These are phyloP conservation scores for Asterophora parasitica DNA, from an alignment of 768 basidiomycete species.

Conservation along the genomic window DNA sequence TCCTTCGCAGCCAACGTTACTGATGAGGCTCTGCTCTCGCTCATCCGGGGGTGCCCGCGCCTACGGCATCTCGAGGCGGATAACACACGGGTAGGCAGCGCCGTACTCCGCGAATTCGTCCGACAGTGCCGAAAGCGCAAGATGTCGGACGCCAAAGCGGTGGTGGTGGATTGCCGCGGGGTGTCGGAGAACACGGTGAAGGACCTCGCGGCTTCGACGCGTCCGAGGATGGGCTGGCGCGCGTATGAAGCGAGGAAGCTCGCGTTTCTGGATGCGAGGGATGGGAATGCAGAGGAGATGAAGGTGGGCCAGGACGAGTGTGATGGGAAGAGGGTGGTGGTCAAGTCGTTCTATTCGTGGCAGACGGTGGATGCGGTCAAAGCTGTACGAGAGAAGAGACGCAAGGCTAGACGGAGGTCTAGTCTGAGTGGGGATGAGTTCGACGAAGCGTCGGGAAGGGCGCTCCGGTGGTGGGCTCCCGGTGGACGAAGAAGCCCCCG, in stretches of 20 bases:
- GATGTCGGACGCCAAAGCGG: constrained; percentile 47
- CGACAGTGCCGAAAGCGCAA: constrained; percentile 44
- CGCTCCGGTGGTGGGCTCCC: constrained; percentile 53
- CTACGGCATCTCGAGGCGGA: constrained; percentile 74
- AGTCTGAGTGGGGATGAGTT: constrained; percentile 33
- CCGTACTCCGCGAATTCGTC: constrained; percentile 66
- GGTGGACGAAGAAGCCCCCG: constrained; percentile 33
- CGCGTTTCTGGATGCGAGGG: constrained; percentile 64
- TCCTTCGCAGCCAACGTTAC: constrained; percentile 63
- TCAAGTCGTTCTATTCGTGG: constrained; percentile 86
- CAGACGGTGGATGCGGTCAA: constrained; percentile 79
- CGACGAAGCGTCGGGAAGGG: constrained; percentile 18
- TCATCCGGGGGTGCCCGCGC: constrained; percentile 59
- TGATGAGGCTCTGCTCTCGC: constrained; percentile 55
- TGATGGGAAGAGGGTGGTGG: constrained; percentile 62
- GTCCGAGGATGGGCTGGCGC: constrained; percentile 72
- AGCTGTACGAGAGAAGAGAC: constrained; percentile 59
- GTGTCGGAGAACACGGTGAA: constrained; percentile 58
- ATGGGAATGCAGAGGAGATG: constrained; percentile 56
- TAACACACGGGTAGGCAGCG: constrained; percentile 64
- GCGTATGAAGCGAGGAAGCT: constrained; percentile 69
- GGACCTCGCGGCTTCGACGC: constrained; percentile 52
- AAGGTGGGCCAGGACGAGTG: constrained; percentile 79
- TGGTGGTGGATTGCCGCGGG: constrained; percentile 73
- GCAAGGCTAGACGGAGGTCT: constrained; percentile 45